Evolutionary conservation across 345 rosid species (phyloP), one percentile per base, ranked within the genome.

Genomic region (Aquilaria sinensis): DNA sequence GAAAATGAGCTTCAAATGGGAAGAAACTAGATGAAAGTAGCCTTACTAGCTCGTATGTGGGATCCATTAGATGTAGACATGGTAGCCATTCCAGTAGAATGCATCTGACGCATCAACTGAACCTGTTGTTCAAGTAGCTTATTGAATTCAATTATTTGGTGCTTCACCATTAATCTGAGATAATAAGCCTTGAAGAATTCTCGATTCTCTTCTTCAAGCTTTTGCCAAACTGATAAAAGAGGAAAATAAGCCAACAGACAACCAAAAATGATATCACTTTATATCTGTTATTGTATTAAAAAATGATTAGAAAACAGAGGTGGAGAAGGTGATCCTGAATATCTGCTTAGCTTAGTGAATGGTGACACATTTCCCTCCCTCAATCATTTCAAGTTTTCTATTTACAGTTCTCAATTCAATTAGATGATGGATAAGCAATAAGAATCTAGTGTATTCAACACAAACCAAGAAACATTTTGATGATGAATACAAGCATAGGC

Each of bases 121-220:
- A 85, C 92, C 77, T 95, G 99, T 67, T 87, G 88, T 77, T 83
- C 97, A 74, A 95, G 98, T 61, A 95, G 79, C 83, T 84, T 84
- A 78, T 95, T 95, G 75, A 91, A 95, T 76, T 91, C 98, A 73
- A 71, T 51, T 51, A 95, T 91, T 79, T 95, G 99, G 66, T 82
- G 88, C 81, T 95, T 95, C 64, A 91, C 87, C 83, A 67, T 84
- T 63, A 95, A 78, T 73, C 97, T 95, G 60, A 95, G 76, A 74
- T 89, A 83, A 76, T 95, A 95, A 50, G 97, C 98, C 67, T 82
- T 78, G 75, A 95, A 95, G 75, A 95, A 95, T 7, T 92, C 98
- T 30, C 76, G 79, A 73, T 95, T 95, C 77, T 91, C 96, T 78
- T 92, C 98, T 75, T 95, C 98, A 71, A 95, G 99, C 84, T 92